Evolutionary conservation across 768 basidiomycete genomes (phyloP).

Genomic region (Neoboletus magnificus): DNA sequence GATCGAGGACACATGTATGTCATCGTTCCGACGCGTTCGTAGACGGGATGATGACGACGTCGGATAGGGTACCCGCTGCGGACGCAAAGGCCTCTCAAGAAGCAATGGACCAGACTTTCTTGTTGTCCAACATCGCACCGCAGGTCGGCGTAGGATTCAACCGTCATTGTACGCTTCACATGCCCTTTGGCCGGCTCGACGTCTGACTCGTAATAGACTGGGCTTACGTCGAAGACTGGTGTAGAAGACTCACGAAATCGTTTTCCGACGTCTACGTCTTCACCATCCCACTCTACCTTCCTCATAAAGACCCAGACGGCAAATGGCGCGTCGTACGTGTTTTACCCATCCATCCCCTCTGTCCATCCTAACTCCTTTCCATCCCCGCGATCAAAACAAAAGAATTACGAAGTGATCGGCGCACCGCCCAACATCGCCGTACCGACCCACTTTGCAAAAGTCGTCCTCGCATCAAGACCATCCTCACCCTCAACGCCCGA

Average conservation of each 20-base stretch:
- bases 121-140: conserved; percentile 93
- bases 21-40: background rate
- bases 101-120: conserved; percentile 97
- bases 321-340: conserved; percentile 90
- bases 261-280: conserved; percentile 97
- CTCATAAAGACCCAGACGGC: conserved; percentile 78
- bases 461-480: conserved; percentile 76
- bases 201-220: conserved; percentile 57
- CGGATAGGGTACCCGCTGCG: conserved; percentile 85
- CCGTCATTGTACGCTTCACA: conserved; percentile 67
- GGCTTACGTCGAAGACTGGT: conserved; percentile 97
- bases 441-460: conserved; percentile 98
- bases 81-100: conserved; percentile 90
- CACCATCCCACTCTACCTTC: conserved; percentile 95
- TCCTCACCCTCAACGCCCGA: conserved; percentile 70
- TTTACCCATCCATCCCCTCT: background rate
- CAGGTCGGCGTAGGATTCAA: conserved; percentile 99
- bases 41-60: background rate
- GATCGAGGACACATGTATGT: conserved; percentile 95
- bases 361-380: background rate
- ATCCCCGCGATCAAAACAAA: background rate
- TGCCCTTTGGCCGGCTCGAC: background rate
- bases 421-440: conserved; percentile 86
- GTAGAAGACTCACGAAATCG: conserved; percentile 77
- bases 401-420: conserved; percentile 96